Evolutionary conservation across 2,329 filamentous ascomycete genomes (phyloP), one percentile per base, ranked within the genome.

Genomic region (Trichoderma brevicompactum): DNA sequence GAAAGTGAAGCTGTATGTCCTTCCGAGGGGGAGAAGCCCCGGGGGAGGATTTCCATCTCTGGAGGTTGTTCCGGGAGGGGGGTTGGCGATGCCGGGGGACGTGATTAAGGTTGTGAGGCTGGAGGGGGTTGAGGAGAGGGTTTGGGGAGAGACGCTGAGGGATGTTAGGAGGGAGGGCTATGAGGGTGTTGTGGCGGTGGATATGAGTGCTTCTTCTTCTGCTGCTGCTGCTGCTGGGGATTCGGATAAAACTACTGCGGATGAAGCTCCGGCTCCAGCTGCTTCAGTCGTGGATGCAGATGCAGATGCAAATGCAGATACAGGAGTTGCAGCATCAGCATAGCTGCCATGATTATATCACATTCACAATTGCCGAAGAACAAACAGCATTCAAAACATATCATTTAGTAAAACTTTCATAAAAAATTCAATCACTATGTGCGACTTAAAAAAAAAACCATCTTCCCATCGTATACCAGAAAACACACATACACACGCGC

Each of bases 61-160:
- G 5, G 15, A 4, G 15, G 40, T 62, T 5, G 32, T 59, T 56
- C 9, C 10, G 17, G 63, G 58, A 19, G 32, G 5, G 23, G 62
- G 64, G 2, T 62, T 7, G 55, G 67, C 71, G 15, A 41, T 65
- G 7, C 65, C 70, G 13, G 53, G 40, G 3, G 64, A 76, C 66
- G 65, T 73, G 61, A 73, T 76, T 67, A 72, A 73, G 67, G 72
- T 71, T 19, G 40, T 73, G n/a, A 70, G 73, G 50, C 70, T 75
- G 44, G 72, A 70, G n/a, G 71, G 70, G 52, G 58, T 67, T 5
- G 66, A 74, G 28, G 69, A 69, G 43, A 69, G 69, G 10, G 71
- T 74, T 38, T 70, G 74, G 54, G 69, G 73, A 50, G 69, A 63
- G 5, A 67, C 69, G 8, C 60, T 72, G 61, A 66, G 70, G 38